Base-by-base conservation (phyloP, 139 green algal genomes). In the Chlorella sp. region DNA sequence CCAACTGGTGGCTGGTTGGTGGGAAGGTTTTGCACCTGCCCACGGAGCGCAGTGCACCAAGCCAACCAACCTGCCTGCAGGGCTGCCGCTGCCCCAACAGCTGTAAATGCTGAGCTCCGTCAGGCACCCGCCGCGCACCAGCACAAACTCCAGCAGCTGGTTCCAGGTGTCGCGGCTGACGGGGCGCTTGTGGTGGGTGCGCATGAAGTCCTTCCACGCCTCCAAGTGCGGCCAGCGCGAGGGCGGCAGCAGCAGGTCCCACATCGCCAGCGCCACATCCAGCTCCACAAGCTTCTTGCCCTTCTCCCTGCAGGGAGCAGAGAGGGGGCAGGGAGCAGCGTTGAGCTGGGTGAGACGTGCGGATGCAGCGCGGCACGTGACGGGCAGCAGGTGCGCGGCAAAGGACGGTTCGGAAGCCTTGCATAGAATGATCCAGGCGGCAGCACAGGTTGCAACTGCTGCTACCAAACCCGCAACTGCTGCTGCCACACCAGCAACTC, bases 271-370 rank as follows among this genome's bases (percentile, higher is more conserved):
- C 13, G 96, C 96, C n/a, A 92, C 95, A 44, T 98, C 95, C 68
- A 98, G 90, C 78, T 96, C 92, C 81, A 99, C 88, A 58, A 94
- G 98, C 90, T 99, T 99, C 83, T 98, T 94, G 13, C 95, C 95
- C 73, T 97, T 97, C 92, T 99, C 93, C 62, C 93, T 90, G 72
- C 84, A 79, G 46, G 72, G 40, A 28, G 14, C 28, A 36, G 30
- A 67, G 1, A 6, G 6, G 1, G 9, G 41, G 28, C 34, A 38
- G 64, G 13, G 56, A 4, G 64, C 64, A 8, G 64, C 32, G 36
- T 8, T 38, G 68, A 38, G 34, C 36, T 51, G 34, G 68, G 68
- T 9, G 34, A 19, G 38, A 19, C 36, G 14, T 13, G 20, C 1
- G 34, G 32, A 30, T 48, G 34, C 73, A 80, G 11, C 1, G 26